A percentile compares a stretch with the other conserved stretches of the same genome.
phyloP scores from a whole-genome alignment of 495 filamentous ascomycete species.

The Geopyxis carbonaria region DNA sequence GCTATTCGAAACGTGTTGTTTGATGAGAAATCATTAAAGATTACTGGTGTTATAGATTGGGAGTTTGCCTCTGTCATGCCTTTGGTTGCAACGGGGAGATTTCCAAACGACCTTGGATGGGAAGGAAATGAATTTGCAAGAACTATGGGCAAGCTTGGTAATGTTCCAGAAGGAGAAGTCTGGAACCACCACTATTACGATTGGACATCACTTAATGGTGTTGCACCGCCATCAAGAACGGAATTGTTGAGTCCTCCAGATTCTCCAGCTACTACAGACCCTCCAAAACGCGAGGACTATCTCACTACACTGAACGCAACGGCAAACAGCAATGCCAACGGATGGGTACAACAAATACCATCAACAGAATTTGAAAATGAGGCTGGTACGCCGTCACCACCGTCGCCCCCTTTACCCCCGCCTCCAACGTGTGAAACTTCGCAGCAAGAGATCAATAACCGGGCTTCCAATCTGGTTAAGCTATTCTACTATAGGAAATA shows the following conservation, averaged over 20 bases:
- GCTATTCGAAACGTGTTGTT: slow-evolving; percentile 25
- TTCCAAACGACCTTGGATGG: slow-evolving; percentile 24
- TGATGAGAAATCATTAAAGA: slow-evolving; percentile 24
- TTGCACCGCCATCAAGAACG: slow-evolving; percentile 12
- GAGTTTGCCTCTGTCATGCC: slow-evolving; percentile 25
- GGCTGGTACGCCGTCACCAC: slow-evolving; percentile 14
- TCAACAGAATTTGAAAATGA: not conserved
- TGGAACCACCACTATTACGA: slow-evolving; percentile 25
- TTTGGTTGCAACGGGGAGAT: slow-evolving; percentile 20
- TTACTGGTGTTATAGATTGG: slow-evolving; percentile 26
- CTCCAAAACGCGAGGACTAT: not conserved
- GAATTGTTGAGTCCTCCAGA: slow-evolving; percentile 4
- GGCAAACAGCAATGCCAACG: not conserved
- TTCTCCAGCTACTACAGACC: slow-evolving; percentile 1
- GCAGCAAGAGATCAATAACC: slow-evolving; percentile 15
- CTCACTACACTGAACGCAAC: slow-evolving; percentile 3
- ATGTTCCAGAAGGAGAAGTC: slow-evolving; percentile 11
- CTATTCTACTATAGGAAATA: slow-evolving; percentile 24
- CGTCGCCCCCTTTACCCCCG: slow-evolving; percentile 20
- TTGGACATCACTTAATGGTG: slow-evolving; percentile 23
- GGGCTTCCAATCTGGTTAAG: slow-evolving; percentile 18
- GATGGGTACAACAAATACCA: not conserved
- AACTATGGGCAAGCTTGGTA: slow-evolving; percentile 20
- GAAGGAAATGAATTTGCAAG: slow-evolving; percentile 25
- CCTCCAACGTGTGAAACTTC: slow-evolving; percentile 21